These are phyloP conservation scores for Tolypocladium pustulatum DNA, from an alignment of 2,329 filamentous ascomycete genomes.

Conservation along the genomic window DNA sequence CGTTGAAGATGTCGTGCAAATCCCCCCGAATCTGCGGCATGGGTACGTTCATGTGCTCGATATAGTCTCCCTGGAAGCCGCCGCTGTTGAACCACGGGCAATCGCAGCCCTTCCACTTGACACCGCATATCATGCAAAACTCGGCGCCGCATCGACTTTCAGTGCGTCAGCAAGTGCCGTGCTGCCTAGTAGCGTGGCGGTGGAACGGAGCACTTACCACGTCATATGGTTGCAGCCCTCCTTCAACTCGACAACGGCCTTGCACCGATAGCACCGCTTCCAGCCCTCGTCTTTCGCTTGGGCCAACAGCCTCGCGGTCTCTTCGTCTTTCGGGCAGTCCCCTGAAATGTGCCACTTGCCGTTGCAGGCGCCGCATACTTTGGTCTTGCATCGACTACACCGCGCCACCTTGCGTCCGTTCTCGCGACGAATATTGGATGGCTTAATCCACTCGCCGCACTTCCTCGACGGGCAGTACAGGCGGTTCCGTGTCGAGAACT, in stretches of 20 bases:
- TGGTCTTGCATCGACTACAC: conserved; percentile 61
- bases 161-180: not conserved
- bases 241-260: conserved; percentile 63
- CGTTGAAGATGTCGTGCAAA: conserved; percentile 7
- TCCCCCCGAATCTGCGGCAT: conserved; percentile 19
- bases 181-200: not conserved
- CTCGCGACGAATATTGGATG: conserved; percentile 51
- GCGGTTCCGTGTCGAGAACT: conserved; percentile 63
- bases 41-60: conserved; percentile 42
- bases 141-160: conserved; percentile 64
- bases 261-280: conserved; percentile 68
- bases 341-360: conserved; percentile 59
- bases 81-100: conserved; percentile 72
- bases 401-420: conserved; percentile 54
- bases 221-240: conserved; percentile 86
- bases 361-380: conserved; percentile 66
- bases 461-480: conserved; percentile 64
- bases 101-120: conserved; percentile 73
- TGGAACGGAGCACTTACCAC: conserved; percentile 44
- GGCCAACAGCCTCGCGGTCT: conserved; percentile 50
- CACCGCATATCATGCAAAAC: conserved; percentile 79
- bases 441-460: conserved; percentile 74
- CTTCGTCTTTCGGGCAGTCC: conserved; percentile 64
- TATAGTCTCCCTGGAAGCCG: conserved; percentile 38
- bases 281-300: conserved; percentile 59